A percentile compares a stretch with the other conserved stretches of the same genome.
These are phyloP conservation scores for Annulohypoxylon moriforme DNA, from an alignment of 495 filamentous ascomycete species.

Conservation along the genomic window DNA sequence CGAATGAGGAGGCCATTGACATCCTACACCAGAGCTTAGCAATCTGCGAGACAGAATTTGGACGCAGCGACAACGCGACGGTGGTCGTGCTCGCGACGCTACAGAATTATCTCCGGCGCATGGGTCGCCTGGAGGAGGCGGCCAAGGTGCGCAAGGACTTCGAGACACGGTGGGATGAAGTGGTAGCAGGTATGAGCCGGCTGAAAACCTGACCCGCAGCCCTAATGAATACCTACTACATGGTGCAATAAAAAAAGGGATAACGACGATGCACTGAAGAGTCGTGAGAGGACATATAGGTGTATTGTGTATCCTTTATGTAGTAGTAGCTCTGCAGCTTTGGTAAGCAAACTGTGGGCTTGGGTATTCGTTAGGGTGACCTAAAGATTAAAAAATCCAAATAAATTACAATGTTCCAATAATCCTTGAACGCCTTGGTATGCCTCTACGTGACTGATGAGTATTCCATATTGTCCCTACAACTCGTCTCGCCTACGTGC, in stretches of 20 bases:
- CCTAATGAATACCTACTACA: slow-evolving; percentile 43
- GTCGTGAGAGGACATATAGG: slow-evolving; percentile 1
- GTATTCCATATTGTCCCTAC: neutral
- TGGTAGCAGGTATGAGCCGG: neutral
- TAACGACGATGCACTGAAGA: neutral
- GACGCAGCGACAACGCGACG: slow-evolving; percentile 35
- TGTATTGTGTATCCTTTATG: slow-evolving; percentile 22
- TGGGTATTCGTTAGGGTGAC: slow-evolving; percentile 34
- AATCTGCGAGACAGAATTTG: slow-evolving; percentile 32
- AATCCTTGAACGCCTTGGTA: slow-evolving; percentile 7
- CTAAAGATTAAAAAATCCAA: slow-evolving; percentile 14
- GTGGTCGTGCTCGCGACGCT: slow-evolving; percentile 29
- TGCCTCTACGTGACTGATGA: slow-evolving; percentile 2
- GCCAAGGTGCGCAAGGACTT: slow-evolving; percentile 16
- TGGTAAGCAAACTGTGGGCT: slow-evolving; percentile 4
- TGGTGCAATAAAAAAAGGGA: slow-evolving; percentile 30
- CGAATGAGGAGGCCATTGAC: slow-evolving; percentile 16
- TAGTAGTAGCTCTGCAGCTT: slow-evolving; percentile 27
- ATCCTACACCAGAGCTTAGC: slow-evolving; percentile 13
- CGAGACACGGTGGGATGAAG: slow-evolving; percentile 32
- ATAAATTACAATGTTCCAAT: slow-evolving; percentile 14
- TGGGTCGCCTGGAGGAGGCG: slow-evolving; percentile 10
- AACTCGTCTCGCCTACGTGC: slow-evolving; percentile 33
- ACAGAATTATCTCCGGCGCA: slow-evolving; percentile 13
- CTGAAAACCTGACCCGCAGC: slow-evolving; percentile 25